A percentile compares a stretch with the other conserved stretches of the same genome.
phyloP scores from a whole-genome alignment of 179 eudicot species.

The Heliamphora pulchella region DNA sequence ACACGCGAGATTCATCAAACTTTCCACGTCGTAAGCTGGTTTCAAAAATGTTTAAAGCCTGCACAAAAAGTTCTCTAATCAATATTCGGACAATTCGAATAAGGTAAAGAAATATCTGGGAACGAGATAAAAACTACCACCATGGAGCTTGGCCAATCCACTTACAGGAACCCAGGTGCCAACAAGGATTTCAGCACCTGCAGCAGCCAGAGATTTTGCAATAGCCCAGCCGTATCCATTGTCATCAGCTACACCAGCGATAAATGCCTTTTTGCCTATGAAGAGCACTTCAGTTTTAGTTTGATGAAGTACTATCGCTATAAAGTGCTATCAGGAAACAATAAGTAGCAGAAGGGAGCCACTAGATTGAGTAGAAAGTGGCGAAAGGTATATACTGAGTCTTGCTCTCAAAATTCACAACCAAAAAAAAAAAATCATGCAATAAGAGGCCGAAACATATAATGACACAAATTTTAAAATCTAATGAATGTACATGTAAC shows the following conservation, averaged over 20 bases:
- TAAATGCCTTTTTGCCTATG: slow-evolving; percentile 90
- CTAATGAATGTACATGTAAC: neutral
- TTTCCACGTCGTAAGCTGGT: slow-evolving; percentile 92
- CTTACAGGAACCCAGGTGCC: slow-evolving; percentile 99
- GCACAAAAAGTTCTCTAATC: slow-evolving; percentile 15
- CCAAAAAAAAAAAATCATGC: neutral
- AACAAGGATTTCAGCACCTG: slow-evolving; percentile 97
- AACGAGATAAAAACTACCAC: slow-evolving; percentile 2
- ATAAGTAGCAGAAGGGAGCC: neutral
- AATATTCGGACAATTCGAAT: neutral
- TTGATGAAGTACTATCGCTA: neutral
- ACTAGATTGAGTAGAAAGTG: neutral
- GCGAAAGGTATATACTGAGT: neutral
- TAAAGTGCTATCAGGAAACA: neutral
- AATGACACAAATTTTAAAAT: neutral
- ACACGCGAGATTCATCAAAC: slow-evolving; percentile 90
- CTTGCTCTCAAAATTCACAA: neutral
- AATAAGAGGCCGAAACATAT: neutral
- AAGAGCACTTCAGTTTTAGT: slow-evolving; percentile 15
- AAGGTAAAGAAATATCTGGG: neutral
- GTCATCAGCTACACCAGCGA: slow-evolving; percentile 95
- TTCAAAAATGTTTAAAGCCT: slow-evolving; percentile 94
- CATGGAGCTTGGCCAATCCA: slow-evolving; percentile 10
- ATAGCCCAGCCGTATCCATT: slow-evolving; percentile 99
- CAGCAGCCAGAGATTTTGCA: slow-evolving; percentile 92